phyloP scores from a whole-genome alignment of 179 eudicot species.

The Vitellaria paradoxa region DNA sequence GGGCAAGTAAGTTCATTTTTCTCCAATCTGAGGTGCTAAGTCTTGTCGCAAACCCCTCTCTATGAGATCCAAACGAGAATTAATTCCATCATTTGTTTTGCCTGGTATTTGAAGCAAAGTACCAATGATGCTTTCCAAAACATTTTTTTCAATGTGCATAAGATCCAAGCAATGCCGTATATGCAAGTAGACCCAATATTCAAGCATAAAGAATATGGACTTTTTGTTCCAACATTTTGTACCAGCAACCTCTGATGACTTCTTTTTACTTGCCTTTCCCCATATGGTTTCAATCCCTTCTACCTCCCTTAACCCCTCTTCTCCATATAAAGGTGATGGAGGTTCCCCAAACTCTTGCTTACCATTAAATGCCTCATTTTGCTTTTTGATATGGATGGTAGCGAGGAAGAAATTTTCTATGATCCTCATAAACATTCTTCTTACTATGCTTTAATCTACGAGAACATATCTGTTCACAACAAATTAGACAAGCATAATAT shows the following conservation, averaged over 20 bases:
- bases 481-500: neutral
- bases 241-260: neutral
- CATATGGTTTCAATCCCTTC: neutral
- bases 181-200: neutral
- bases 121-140: neutral
- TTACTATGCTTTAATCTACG: neutral
- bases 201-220: neutral
- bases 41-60: too few relatives aligned
- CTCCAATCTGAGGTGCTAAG: too few relatives aligned
- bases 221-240: neutral
- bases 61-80: neutral
- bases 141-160: neutral
- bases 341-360: neutral
- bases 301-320: neutral
- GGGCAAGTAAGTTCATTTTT: too few relatives aligned
- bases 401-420: conserved; percentile 4
- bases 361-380: neutral
- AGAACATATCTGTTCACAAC: too few relatives aligned
- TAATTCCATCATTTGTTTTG: neutral
- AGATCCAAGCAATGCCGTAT: neutral
- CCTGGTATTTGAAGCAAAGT: neutral
- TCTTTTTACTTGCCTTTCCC: neutral
- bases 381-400: neutral
- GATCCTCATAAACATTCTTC: neutral
- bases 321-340: neutral